Evolutionary conservation across 345 rosid species (phyloP).

Genomic region (Bruguiera gymnorhiza): DNA sequence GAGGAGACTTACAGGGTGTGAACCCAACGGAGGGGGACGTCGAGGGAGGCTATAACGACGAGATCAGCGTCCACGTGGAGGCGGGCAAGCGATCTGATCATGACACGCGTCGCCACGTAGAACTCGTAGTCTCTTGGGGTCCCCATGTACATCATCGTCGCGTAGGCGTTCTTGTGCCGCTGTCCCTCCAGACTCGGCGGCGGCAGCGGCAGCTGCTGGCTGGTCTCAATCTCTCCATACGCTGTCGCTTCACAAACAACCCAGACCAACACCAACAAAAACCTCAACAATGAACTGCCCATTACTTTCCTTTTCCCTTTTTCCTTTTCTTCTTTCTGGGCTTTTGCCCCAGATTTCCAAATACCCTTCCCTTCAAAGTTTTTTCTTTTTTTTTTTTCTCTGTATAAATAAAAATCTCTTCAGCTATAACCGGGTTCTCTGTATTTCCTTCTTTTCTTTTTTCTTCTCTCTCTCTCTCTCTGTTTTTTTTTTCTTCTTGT

Average conservation of each 20-base stretch:
- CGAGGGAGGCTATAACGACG: slow-evolving; percentile 89
- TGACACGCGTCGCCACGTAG: slow-evolving; percentile 85
- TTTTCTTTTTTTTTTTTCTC: too few relatives aligned
- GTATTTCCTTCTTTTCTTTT: too few relatives aligned
- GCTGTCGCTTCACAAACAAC: slow-evolving; percentile 12
- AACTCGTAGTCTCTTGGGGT: slow-evolving; percentile 98
- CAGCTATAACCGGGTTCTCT: too few relatives aligned
- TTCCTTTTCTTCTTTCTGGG: neutral
- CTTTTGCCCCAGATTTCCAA: neutral
- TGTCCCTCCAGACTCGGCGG: too few relatives aligned
- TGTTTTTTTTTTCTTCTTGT: too few relatives aligned
- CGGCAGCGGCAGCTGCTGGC: neutral
- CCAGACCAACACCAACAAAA: slow-evolving; percentile 5
- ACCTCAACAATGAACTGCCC: neutral
- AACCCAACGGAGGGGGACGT: slow-evolving; percentile 87
- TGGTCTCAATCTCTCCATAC: slow-evolving; percentile 16
- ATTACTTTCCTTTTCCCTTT: neutral
- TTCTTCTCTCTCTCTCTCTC: too few relatives aligned
- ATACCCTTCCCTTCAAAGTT: too few relatives aligned
- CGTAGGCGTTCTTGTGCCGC: slow-evolving; percentile 75
- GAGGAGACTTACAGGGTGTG: slow-evolving; percentile 56
- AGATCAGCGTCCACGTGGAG: slow-evolving; percentile 83
- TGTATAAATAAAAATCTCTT: too few relatives aligned
- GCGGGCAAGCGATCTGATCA: slow-evolving; percentile 70
- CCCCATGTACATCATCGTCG: slow-evolving; percentile 99